Base-by-base conservation (phyloP, 306 rosid species). In the Ormosia semicastrata region DNA sequence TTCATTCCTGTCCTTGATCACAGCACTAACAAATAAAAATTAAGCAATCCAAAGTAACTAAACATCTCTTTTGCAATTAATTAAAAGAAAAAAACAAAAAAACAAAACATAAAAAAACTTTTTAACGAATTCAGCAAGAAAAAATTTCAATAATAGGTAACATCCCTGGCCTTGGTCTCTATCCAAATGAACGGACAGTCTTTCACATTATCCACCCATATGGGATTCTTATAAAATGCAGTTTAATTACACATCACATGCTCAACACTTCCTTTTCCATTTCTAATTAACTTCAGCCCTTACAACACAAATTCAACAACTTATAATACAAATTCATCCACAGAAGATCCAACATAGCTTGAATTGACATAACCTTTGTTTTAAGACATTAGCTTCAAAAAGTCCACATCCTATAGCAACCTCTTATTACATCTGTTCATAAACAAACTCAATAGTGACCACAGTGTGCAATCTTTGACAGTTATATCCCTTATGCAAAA, bases 391-490 rank as follows among this genome's bases (percentile, higher is more conserved):
- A 75, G 95, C 97, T 85, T 86, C 90, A n/a, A 83, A 47, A 56
- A 36, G 85, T 76, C 83, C 89, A 86, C 90, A 92, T 84, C 90
- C 93, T 78, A 92, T 81, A 79, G 94, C 92, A 88, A 89, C 94
- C 86, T 73, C 91, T 83, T 86, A 84, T 67, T 81, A 82, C 49
- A 88, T 92, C 95, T 90, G 99, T 89, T 91, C 88, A 89, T 78
- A 78, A 87, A 91, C 90, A 95, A 90, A 92, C 84, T 81, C 87
- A 88, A 88, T 77, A 68, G 93, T 89, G 89, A 93, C 89, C 88
- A 84, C 14, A 50, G 73, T 81, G 87, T 76, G 87, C 90, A 83
- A 75, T 81, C 89, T 86, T 87, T 79, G 15, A 92, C 91, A 81
- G 74, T 53, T 87, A 80, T 74, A 74, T 76, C 87, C 86, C 90